Percentiles rank a stretch among this genome's conserved stretches.
These are phyloP conservation scores for Fomitopsis schrenkii DNA, from an alignment of 1,284 basidiomycete genomes.

Conservation along the genomic window DNA sequence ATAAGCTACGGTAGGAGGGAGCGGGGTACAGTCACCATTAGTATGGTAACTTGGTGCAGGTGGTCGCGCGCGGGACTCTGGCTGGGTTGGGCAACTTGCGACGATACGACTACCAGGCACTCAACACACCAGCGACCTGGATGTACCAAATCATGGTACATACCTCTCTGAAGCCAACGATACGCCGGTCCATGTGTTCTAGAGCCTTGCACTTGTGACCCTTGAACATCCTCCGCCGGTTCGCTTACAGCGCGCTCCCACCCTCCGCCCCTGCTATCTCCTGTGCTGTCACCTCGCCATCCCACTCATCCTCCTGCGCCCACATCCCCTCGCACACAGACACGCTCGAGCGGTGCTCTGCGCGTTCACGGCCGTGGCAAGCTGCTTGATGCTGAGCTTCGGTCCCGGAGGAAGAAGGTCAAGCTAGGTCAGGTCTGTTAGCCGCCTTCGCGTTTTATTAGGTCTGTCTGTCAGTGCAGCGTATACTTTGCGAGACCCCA, in stretches of 20 bases:
- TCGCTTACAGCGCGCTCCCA: constrained; percentile 57
- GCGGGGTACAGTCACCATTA: background rate
- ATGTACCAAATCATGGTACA: constrained; percentile 23
- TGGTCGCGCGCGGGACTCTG: constrained; percentile 14
- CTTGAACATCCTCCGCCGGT: constrained; percentile 80
- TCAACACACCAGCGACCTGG: background rate
- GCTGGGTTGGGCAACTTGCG: constrained; percentile 20
- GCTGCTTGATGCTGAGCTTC: constrained; percentile 35
- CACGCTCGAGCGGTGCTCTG: constrained; percentile 1
- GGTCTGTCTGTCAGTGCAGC: constrained; percentile 68
- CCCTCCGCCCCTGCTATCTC: constrained; percentile 33
- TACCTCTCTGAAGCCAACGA: constrained; percentile 61
- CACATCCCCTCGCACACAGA: constrained; percentile 21
- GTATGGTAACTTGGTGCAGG: constrained; percentile 10
- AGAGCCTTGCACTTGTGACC: constrained; percentile 71
- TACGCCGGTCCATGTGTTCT: constrained; percentile 62
- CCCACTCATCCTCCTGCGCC: constrained; percentile 49
- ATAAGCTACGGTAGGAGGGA: too few species aligned
- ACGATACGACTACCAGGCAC: constrained; percentile 15
- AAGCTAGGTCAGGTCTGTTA: constrained; percentile 48
- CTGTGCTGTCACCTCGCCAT: constrained; percentile 47
- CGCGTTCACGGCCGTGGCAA: constrained; percentile 7
- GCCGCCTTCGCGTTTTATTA: constrained; percentile 61
- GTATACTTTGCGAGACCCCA: constrained; percentile 72
- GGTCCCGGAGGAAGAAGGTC: constrained; percentile 65